These are phyloP conservation scores for Eucalyptus regnans DNA, from an alignment of 345 rosid genomes.

Conservation along the genomic window DNA sequence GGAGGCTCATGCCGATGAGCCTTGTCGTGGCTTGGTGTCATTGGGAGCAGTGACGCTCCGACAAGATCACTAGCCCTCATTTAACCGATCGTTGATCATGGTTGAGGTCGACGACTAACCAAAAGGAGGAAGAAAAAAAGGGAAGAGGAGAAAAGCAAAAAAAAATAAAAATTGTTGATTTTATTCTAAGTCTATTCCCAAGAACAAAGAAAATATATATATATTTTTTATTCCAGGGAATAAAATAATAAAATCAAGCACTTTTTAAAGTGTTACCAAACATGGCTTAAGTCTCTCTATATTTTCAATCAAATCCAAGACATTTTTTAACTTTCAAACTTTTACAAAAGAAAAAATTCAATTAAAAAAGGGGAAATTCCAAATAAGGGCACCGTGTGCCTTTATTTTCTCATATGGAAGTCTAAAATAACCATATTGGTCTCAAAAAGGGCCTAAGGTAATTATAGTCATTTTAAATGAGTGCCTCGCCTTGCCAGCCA, in stretches of 20 bases:
- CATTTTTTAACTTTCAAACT: not conserved
- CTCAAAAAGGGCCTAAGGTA: too few relatives aligned
- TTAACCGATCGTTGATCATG: accelerated
- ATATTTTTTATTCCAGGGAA: accelerated
- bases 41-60: accelerated
- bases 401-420: accelerated
- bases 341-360: not conserved
- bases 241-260: too few relatives aligned
- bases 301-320: not conserved
- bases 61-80: accelerated
- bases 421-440: accelerated
- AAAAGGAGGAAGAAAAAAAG: too few relatives aligned
- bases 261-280: too few relatives aligned
- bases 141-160: too few relatives aligned
- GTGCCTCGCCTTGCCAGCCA: accelerated
- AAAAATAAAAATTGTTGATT: too few relatives aligned
- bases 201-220: too few relatives aligned
- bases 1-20: accelerated
- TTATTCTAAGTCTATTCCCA: too few relatives aligned
- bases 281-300: not conserved
- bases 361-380: not conserved
- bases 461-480: too few relatives aligned
- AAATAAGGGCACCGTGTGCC: too few relatives aligned
- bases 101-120: accelerated
- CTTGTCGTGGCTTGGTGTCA: accelerated